These are phyloP conservation scores for Blastobotrys terrestris DNA, from an alignment of 805 yeast species.

Conservation along the genomic window DNA sequence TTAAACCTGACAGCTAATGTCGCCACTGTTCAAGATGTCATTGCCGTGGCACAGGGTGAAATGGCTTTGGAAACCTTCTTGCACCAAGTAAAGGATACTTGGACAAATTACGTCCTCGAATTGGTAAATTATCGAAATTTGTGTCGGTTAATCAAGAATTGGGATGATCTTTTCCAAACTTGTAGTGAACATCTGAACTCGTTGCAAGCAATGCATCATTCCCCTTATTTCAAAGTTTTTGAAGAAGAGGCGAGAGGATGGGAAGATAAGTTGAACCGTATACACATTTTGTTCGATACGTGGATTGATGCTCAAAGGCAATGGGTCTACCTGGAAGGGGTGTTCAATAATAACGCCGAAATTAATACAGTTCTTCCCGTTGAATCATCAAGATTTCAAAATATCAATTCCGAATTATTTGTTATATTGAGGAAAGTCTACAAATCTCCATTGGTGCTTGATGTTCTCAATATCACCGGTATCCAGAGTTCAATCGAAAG, in stretches of 20 bases:
- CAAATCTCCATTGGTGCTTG: conserved; percentile 48
- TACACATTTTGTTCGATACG: conserved; percentile 48
- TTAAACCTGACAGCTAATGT: conserved; percentile 46
- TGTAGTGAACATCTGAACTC: conserved; percentile 57
- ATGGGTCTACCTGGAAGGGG: conserved; percentile 81
- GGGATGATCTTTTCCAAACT: conserved; percentile 56
- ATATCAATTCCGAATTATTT: conserved; percentile 56
- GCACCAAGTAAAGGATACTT: conserved; percentile 41
- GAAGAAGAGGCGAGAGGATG: conserved; percentile 50
- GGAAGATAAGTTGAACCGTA: conserved; percentile 48
- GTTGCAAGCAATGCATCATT: conserved; percentile 62
- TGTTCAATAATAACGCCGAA: conserved; percentile 51
- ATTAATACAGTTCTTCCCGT: conserved; percentile 58
- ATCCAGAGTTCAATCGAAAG: conserved; percentile 43
- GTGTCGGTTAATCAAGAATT: conserved; percentile 54
- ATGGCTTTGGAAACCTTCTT: conserved; percentile 55
- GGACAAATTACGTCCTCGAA: conserved; percentile 52
- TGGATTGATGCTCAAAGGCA: conserved; percentile 87
- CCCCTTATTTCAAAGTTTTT: conserved; percentile 54
- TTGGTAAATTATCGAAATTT: conserved; percentile 47
- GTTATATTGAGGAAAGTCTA: conserved; percentile 44
- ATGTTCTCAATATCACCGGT: conserved; percentile 44
- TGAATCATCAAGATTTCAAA: conserved; percentile 62
- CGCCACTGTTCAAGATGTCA: conserved; percentile 38
- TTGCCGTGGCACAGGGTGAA: conserved; percentile 70